These are phyloP conservation scores for Chenopodium album DNA, from an alignment of 148 eudicot species.

Conservation along the genomic window DNA sequence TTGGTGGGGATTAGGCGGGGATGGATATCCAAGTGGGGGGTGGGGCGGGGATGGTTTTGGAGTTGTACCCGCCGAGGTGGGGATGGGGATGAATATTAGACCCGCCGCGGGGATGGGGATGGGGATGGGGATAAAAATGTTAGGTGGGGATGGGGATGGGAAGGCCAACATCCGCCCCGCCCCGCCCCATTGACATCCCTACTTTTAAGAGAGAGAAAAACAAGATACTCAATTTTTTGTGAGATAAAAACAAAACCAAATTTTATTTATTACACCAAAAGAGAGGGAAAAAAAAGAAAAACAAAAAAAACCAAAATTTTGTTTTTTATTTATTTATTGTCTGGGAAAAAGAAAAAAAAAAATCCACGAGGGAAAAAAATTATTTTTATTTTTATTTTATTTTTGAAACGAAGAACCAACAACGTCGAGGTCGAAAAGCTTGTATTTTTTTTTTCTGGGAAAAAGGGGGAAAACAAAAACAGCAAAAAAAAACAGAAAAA, in stretches of 20 bases:
- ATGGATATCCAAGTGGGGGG: no score
- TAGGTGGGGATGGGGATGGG: no score
- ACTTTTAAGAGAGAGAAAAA: not conserved
- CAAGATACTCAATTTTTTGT: not conserved
- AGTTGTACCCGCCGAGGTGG: no score
- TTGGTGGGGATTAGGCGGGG: no score
- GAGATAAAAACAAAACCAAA: no score
- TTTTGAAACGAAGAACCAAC: constrained; percentile 26
- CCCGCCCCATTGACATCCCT: no score
- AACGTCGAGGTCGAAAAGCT: constrained; percentile 22
- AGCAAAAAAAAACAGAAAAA: constrained; percentile 17
- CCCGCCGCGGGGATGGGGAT: no score
- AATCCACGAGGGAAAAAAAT: not conserved
- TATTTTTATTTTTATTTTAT: not conserved
- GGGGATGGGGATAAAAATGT: no score
- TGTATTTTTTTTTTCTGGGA: not conserved
- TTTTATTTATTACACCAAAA: not conserved
- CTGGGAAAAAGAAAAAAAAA: constrained; percentile 10
- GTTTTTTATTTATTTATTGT: constrained; percentile 10
- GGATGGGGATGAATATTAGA: no score
- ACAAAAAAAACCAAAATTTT: not conserved
- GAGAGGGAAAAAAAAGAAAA: not conserved
- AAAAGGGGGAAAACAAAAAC: constrained; percentile 4
- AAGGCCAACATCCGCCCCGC: no score
- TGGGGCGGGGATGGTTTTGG: no score